phyloP scores from a whole-genome alignment of 805 yeast species.

The Yueomyces sp. region DNA sequence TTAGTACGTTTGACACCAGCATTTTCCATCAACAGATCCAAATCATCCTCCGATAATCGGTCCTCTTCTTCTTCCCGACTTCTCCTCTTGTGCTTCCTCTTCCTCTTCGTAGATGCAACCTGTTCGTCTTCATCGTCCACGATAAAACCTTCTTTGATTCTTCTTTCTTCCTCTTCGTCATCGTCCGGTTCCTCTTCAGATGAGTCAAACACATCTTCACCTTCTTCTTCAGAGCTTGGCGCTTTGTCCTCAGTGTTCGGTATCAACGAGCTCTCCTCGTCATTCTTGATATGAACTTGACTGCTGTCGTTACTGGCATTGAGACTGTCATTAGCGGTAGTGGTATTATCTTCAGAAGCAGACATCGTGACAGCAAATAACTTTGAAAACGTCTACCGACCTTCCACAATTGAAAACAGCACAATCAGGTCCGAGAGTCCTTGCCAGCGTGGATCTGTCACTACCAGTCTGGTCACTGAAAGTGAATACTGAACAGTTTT shows the following conservation, averaged over 20 bases:
- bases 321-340: background rate
- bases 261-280: background rate
- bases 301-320: background rate
- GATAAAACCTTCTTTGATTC: constrained; percentile 82
- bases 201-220: constrained; percentile 47
- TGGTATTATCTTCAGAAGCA: no score
- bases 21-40: constrained; percentile 82
- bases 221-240: constrained; percentile 31
- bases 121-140: constrained; percentile 50
- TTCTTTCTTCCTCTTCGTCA: constrained; percentile 78
- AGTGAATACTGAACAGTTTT: no score
- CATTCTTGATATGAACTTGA: background rate
- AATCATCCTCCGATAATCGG: constrained; percentile 87
- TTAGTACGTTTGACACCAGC: constrained; percentile 53
- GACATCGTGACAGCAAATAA: no score
- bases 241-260: constrained; percentile 23
- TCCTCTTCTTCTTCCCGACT: constrained; percentile 35
- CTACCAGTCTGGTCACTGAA: no score
- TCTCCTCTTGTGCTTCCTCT: constrained; percentile 28
- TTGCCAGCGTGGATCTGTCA: no score
- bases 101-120: constrained; percentile 15
- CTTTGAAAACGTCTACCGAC: no score
- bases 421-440: no score
- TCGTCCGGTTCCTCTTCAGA: constrained; percentile 88
- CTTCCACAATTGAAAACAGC: no score